Evolutionary conservation across 2,329 filamentous ascomycete genomes (phyloP).

Genomic region (Monosporascus sp.): DNA sequence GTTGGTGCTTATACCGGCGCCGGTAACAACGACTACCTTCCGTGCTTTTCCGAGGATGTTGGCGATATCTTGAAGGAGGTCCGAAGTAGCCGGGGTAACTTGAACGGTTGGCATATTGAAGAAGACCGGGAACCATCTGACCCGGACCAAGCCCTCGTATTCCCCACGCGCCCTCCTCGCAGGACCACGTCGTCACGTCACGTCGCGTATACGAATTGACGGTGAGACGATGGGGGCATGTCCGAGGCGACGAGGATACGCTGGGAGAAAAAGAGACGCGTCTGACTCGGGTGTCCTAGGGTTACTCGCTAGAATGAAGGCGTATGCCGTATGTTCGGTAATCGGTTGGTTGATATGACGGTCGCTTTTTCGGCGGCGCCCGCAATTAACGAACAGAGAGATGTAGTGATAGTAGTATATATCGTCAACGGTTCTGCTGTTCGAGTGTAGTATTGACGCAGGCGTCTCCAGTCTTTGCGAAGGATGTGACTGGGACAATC

Average conservation of each 20-base stretch:
- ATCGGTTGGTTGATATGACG: no score
- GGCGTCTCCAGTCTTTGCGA: no score
- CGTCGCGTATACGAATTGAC: background rate
- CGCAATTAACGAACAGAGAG: no score
- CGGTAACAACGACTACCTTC: slow-evolving; percentile 67
- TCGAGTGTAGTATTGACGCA: no score
- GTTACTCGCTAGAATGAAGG: background rate
- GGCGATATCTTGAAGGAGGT: slow-evolving; percentile 59
- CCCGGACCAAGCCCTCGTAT: background rate
- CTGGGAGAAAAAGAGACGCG: background rate
- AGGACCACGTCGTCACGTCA: background rate
- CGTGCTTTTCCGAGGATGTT: slow-evolving; percentile 58
- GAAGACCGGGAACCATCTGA: background rate
- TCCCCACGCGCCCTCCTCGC: background rate
- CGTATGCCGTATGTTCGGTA: no score
- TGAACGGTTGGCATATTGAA: slow-evolving; percentile 54
- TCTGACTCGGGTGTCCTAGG: background rate
- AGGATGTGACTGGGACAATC: no score
- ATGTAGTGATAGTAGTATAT: no score
- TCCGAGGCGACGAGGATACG: no score
- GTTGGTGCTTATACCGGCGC: slow-evolving; percentile 70
- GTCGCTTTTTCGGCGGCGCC: no score
- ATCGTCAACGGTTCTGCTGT: no score
- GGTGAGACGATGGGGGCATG: background rate
- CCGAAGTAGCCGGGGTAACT: slow-evolving; percentile 45